Conservation (phyloP, 164 flowering plant species). For the Dillenia turbinata region DNA sequence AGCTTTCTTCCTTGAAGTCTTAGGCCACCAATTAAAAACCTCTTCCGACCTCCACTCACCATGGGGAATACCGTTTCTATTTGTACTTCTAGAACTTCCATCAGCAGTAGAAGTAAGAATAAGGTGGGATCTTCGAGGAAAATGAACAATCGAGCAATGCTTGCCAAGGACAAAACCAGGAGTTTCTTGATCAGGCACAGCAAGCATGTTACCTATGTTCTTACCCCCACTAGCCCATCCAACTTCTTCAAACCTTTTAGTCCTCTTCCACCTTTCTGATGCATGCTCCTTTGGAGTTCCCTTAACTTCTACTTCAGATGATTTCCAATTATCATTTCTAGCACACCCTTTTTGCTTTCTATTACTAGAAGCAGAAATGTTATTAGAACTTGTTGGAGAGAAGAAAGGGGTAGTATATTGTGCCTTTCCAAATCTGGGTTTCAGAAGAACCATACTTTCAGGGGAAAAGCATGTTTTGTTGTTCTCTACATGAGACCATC, state of each 20-base stretch:
- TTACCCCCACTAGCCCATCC: slow-evolving; percentile 34
- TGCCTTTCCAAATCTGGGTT: slow-evolving; percentile 56
- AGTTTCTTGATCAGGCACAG: slow-evolving; percentile 41
- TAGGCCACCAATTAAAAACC: slow-evolving; percentile 16
- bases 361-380: slow-evolving; percentile 20
- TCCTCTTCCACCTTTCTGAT: slow-evolving; percentile 69
- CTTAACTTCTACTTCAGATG: slow-evolving; percentile 9
- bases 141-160: slow-evolving; percentile 17
- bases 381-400: slow-evolving; percentile 27
- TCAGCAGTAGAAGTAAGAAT: slow-evolving; percentile 32
- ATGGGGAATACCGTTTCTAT: slow-evolving; percentile 19
- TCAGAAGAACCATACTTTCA: slow-evolving; percentile 79
- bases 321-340: slow-evolving; percentile 14
- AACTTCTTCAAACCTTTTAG: slow-evolving; percentile 38
- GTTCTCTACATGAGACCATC: slow-evolving; percentile 6
- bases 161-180: slow-evolving; percentile 14
- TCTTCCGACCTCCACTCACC: slow-evolving; percentile 29
- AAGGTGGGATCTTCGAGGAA: slow-evolving; percentile 44
- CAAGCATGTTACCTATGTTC: slow-evolving; percentile 90
- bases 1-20: slow-evolving; percentile 9
- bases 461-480: slow-evolving; percentile 15
- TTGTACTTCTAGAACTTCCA: slow-evolving; percentile 26
- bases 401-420: slow-evolving; percentile 15
- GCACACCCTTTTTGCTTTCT: slow-evolving; percentile 21
- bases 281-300: neutral